Evolutionary conservation across 495 filamentous ascomycete species (phyloP), one percentile per base, ranked within the genome.

Genomic region (Xylaria nigripes): DNA sequence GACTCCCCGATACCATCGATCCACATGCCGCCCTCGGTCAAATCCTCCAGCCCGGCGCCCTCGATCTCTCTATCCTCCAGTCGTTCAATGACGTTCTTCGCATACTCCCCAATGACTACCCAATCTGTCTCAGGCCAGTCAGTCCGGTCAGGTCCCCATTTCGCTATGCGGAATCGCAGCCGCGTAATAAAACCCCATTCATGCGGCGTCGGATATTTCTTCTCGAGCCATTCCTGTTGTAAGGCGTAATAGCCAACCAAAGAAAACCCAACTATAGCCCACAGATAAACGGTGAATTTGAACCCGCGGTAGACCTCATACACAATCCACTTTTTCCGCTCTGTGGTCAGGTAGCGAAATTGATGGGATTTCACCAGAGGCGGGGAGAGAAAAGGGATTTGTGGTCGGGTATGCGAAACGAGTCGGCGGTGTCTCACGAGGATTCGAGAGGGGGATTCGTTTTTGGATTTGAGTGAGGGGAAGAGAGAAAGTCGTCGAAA

Each of bases 331-430:
- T 76, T 73, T 50, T 83, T 85, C 48, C 78, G 78, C 62, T 90
- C 83, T 0, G 88, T 92, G n/a, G 86, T 89, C 27, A 92, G 70
- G 42, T 87, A 74, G 21, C 89, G 85, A 6, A 81, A 77, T 34
- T 83, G 77, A 22, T 83, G 80, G 38, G 76, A 75, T 71, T 59
- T 62, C 63, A 65, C 70, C 48, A 74, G 55, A 30, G 77, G 79
- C 48, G 79, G 78, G n/a, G 66, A 63, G 63, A 90, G 84, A 67
- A 89, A 95, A 18, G 87, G 86, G 23, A 93, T 71, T 63, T 91
- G 86, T 24, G 90, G 89, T n/a, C 90, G 82, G 21, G 51, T 50
- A 18, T 41, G 58, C 18, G 72, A 71, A 13, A 67, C 30, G 42
- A 60, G 48, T 15, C 54, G 56, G n/a, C 53, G 52, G 38, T 61